Evolutionary conservation across 306 rosid genomes (phyloP).

Genomic region (Castanopsis chinensis): DNA sequence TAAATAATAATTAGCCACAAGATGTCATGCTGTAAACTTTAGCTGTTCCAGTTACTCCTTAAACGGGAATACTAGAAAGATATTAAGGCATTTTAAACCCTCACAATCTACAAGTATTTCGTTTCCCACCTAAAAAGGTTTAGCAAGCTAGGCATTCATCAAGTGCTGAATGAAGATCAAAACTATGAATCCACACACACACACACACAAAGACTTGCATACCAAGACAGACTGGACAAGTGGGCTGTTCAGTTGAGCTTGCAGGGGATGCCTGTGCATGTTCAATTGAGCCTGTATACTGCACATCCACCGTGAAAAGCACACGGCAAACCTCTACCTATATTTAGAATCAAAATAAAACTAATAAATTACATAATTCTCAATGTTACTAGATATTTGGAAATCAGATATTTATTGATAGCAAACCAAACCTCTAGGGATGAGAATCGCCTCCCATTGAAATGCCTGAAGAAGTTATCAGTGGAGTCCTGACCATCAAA

Average conservation of each 20-base stretch:
- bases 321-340: slow-evolving; percentile 80
- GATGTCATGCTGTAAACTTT: background rate
- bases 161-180: background rate
- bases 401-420: background rate
- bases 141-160: background rate
- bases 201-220: background rate
- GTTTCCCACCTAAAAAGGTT: background rate
- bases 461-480: slow-evolving; percentile 74
- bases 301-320: slow-evolving; percentile 80
- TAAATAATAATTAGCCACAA: background rate
- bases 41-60: background rate
- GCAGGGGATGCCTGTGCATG: slow-evolving; percentile 71
- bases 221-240: slow-evolving; percentile 97
- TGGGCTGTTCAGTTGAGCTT: slow-evolving; percentile 77
- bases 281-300: slow-evolving; percentile 82
- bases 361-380: background rate
- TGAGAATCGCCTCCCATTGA: slow-evolving; percentile 67
- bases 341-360: background rate
- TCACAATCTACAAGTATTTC: background rate
- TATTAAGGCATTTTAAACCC: background rate
- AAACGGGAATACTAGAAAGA: background rate
- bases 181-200: background rate
- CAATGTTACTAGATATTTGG: too few relatives aligned
- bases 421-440: slow-evolving; percentile 67
- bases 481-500: slow-evolving; percentile 70